phyloP scores from a whole-genome alignment of 2,329 filamentous ascomycete genomes.

The Fusarium sp. region DNA sequence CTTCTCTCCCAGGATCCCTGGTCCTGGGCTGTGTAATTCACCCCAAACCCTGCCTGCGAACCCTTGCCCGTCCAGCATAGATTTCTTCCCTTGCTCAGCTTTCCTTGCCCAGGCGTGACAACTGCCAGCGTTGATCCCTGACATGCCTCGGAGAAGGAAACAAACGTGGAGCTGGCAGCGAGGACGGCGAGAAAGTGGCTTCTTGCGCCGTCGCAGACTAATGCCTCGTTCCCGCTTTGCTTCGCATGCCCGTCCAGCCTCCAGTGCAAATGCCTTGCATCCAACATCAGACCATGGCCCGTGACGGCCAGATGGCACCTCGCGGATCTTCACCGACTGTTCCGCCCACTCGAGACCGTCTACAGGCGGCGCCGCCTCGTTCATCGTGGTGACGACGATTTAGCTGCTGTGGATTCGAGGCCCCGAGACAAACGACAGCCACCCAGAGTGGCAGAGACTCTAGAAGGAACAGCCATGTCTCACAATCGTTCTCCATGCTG shows the following conservation, averaged over 20 bases:
- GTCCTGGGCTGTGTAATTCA: constrained; percentile 21
- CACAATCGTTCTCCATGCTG: constrained; percentile 25
- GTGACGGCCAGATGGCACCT: constrained; percentile 21
- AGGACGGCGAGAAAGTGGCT: constrained; percentile 23
- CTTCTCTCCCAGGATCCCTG: constrained; percentile 14
- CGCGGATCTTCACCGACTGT: constrained; percentile 45
- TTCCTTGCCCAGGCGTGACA: constrained; percentile 24
- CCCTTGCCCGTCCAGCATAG: constrained; percentile 20
- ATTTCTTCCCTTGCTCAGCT: constrained; percentile 13
- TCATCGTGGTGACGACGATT: constrained; percentile 25
- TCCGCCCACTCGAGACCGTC: constrained; percentile 28
- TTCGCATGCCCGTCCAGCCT: constrained; percentile 41
- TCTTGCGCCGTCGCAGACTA: constrained; percentile 39
- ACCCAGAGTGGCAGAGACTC: constrained; percentile 17
- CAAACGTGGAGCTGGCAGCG: constrained; percentile 31
- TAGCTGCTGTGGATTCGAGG: constrained; percentile 19
- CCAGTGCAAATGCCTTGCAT: constrained; percentile 40
- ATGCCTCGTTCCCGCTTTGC: constrained; percentile 44
- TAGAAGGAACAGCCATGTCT: constrained; percentile 36
- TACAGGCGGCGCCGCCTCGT: constrained; percentile 26
- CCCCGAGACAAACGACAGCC: constrained; percentile 24
- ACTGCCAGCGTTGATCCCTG: constrained; percentile 24
- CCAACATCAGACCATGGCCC: constrained; percentile 32
- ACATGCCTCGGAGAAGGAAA: constrained; percentile 25
- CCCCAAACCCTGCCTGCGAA: constrained; percentile 10